Percentiles rank a stretch among this genome's conserved stretches.
phyloP scores from a whole-genome alignment of 148 eudicot genomes.

The Chenopodium berlandieri region DNA sequence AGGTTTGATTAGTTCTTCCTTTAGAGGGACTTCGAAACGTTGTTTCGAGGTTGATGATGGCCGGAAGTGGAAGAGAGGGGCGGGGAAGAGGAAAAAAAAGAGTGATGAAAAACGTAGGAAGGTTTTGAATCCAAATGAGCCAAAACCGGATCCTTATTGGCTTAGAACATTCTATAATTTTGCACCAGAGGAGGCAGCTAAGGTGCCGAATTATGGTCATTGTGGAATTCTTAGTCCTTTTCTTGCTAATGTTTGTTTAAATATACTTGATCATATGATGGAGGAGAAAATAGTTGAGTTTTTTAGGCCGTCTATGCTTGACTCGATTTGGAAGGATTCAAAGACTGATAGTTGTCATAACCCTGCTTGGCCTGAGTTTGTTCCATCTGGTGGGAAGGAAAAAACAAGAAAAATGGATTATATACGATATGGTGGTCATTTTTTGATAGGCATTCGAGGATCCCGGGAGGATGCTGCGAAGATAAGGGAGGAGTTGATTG shows the following conservation, averaged over 20 bases:
- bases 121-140: constrained; percentile 68
- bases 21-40: constrained; percentile 23
- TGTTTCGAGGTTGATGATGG: constrained; percentile 12
- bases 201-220: constrained; percentile 72
- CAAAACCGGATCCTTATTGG: constrained; percentile 98
- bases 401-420: constrained; percentile 89
- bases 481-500: constrained; percentile 55
- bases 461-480: constrained; percentile 82
- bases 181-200: constrained; percentile 83
- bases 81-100: constrained; percentile 41
- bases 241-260: constrained; percentile 70
- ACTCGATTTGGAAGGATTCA: constrained; percentile 62
- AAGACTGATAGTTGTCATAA: constrained; percentile 68
- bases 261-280: constrained; percentile 75
- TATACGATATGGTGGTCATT: constrained; percentile 79
- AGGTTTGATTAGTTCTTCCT: constrained; percentile 52
- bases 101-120: constrained; percentile 49
- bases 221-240: constrained; percentile 94
- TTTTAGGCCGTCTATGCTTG: constrained; percentile 46
- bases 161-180: constrained; percentile 69
- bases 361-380: constrained; percentile 99
- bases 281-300: constrained; percentile 65
- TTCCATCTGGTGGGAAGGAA: constrained; percentile 79
- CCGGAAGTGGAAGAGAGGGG: constrained; percentile 26
- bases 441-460: constrained; percentile 83